phyloP scores from a whole-genome alignment of 108 stramenopile genomes.

The Nannochloropsis oceanica region DNA sequence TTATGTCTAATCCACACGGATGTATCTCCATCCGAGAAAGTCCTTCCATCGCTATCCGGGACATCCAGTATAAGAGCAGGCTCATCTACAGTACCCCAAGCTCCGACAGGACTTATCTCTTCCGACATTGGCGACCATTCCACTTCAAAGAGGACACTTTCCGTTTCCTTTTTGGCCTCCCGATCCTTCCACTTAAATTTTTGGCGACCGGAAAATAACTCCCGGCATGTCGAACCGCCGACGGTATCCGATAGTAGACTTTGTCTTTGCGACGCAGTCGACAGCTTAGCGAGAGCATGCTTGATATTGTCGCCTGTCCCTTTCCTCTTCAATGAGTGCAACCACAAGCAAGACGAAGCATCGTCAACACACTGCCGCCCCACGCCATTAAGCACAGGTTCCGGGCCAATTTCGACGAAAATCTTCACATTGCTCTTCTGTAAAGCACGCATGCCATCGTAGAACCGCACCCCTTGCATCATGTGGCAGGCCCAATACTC shows the following conservation, averaged over 20 bases:
- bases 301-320: background rate
- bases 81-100: background rate
- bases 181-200: background rate
- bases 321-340: background rate
- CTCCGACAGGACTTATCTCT: background rate
- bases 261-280: background rate
- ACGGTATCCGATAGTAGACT: background rate
- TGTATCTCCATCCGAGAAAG: background rate
- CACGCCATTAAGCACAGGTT: background rate
- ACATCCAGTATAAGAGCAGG: background rate
- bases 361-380: background rate
- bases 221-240: background rate
- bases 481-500: slow-evolving; percentile 29
- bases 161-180: background rate
- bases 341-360: background rate
- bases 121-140: background rate
- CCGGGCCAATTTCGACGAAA: background rate
- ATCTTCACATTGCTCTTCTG: background rate
- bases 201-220: background rate
- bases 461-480: slow-evolving; percentile 15
- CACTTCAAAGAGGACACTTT: background rate
- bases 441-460: slow-evolving; percentile 18
- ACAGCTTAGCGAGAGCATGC: background rate
- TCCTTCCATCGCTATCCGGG: background rate
- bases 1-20: background rate